Base-by-base conservation (phyloP, 2,329 filamentous ascomycete genomes). In the Blastomyces parvus region DNA sequence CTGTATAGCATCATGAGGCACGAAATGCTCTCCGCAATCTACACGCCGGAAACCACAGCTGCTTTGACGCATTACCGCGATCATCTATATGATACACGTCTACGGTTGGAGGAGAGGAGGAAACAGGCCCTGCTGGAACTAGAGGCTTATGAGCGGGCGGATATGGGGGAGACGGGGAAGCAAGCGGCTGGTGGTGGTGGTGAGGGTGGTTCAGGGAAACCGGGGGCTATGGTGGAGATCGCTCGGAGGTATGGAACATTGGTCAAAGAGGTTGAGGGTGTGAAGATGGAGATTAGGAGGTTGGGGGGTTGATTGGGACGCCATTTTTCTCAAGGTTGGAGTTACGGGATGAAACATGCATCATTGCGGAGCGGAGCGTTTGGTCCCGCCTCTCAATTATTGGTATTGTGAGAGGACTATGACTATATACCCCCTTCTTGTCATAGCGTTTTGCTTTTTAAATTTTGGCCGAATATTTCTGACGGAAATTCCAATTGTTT, bases 211-310 rank as follows among this genome's bases (percentile, higher is more conserved):
- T 36, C 40, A 17, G 42, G 33, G 67, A 66, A 56, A 66, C 65
- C 60, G 22, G 70, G 69, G 7, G 68, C 72, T 0, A 73, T 79
- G 67, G 66, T 64, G 38, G 73, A 74, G 62, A 73, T 79, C 62
- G 73, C 76, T 36, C 72, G 69, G 55, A 71, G 72, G 50, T 79
- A 78, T 69, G 73, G 72, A 4, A 64, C 68, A 22, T 67, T 79
- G 57, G 70, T 73, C 1, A 70, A 68, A 61, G 76, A 79, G 62
- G 71, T 77, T 7, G 76, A 78, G 57, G 65, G 65, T 5, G 71
- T 77, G 8, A 71, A 69, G 63, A 70, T 67, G 66, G 74, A 77
- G 65, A 74, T 77, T 46, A 67, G 70, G 66, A 69, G 69, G 44
- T 63, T 77, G 60, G 64, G 64, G 59, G 56, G 64, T 33, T 66